phyloP scores from a whole-genome alignment of 441 rosid genomes.

The Pelargonium australe region DNA sequence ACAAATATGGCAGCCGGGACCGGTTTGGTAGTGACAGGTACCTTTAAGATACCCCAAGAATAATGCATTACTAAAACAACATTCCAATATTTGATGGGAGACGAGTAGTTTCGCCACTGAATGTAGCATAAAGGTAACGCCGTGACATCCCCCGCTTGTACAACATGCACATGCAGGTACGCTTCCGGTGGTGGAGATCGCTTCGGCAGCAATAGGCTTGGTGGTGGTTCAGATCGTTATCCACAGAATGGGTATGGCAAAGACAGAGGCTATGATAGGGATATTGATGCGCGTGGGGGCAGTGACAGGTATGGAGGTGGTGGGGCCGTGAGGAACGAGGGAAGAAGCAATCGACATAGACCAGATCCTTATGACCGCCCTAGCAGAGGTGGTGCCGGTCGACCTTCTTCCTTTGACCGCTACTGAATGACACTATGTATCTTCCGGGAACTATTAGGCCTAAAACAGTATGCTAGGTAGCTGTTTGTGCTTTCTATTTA shows the following conservation, averaged over 20 bases:
- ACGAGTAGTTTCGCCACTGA: not conserved
- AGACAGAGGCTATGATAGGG: constrained; percentile 71
- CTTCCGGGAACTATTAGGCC: not conserved
- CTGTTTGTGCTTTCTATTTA: not conserved
- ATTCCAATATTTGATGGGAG: not conserved
- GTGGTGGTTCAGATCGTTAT: constrained; percentile 61
- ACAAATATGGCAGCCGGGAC: constrained; percentile 22
- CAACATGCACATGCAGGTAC: constrained; percentile 48
- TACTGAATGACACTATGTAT: constrained; percentile 29
- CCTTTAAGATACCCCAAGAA: not conserved
- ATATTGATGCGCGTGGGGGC: constrained; percentile 49
- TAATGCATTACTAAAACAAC: not conserved
- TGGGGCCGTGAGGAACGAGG: constrained; percentile 64
- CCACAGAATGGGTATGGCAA: constrained; percentile 63
- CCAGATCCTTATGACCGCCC: constrained; percentile 77
- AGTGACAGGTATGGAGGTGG: constrained; percentile 51
- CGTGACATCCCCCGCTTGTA: constrained; percentile 3
- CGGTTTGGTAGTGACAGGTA: constrained; percentile 27
- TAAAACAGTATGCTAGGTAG: not conserved
- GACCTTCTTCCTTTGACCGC: constrained; percentile 67
- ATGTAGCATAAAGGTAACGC: not conserved
- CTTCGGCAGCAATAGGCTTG: constrained; percentile 55
- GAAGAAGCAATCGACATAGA: constrained; percentile 62
- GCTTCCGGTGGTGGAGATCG: constrained; percentile 59
- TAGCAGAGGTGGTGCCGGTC: constrained; percentile 47